phyloP scores from a whole-genome alignment of 306 rosid genomes.

The Luffa acutangula region DNA sequence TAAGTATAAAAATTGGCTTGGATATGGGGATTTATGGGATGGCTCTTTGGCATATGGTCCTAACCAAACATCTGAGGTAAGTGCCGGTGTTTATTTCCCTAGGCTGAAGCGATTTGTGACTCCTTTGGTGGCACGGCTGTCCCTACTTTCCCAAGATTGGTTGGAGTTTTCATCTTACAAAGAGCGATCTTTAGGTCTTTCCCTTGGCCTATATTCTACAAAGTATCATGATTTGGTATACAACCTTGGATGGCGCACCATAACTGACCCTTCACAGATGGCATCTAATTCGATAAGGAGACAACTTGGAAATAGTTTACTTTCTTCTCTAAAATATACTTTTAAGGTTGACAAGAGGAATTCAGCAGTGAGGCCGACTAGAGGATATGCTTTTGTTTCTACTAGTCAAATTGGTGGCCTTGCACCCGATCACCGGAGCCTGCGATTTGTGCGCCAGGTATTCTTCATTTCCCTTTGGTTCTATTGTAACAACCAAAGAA shows the following conservation, averaged over 20 bases:
- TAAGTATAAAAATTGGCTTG: constrained; percentile 73
- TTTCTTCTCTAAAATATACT: constrained; percentile 77
- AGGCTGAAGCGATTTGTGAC: constrained; percentile 45
- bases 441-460: constrained; percentile 87
- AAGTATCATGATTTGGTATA: constrained; percentile 70
- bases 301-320: constrained; percentile 92
- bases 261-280: constrained; percentile 83
- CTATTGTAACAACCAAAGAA: neutral
- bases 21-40: constrained; percentile 97
- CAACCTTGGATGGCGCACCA: constrained; percentile 89
- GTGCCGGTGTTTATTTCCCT: constrained; percentile 76
- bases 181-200: constrained; percentile 69
- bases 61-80: constrained; percentile 68
- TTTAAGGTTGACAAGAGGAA: constrained; percentile 74
- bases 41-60: constrained; percentile 83
- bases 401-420: constrained; percentile 88
- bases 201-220: constrained; percentile 68
- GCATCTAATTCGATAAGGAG: constrained; percentile 86
- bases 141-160: constrained; percentile 93
- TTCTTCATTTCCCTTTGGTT: constrained; percentile 6
- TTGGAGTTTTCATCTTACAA: constrained; percentile 79
- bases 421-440: constrained; percentile 72
- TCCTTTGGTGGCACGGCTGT: constrained; percentile 59
- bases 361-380: constrained; percentile 68
- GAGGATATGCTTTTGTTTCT: constrained; percentile 85